phyloP scores from a whole-genome alignment of 441 rosid species.

The Caryocar brasiliense region DNA sequence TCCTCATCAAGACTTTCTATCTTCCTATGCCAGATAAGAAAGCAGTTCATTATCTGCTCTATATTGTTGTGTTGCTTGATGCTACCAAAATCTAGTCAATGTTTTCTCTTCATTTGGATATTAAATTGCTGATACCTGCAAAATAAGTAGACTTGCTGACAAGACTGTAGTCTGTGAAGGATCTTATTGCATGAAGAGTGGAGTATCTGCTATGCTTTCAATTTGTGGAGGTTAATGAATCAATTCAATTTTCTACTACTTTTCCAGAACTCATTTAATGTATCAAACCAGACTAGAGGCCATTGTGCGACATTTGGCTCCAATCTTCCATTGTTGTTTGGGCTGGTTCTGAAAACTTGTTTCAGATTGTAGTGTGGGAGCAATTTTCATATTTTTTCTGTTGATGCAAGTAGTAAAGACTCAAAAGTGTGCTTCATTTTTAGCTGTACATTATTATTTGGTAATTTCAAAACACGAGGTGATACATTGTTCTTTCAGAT shows the following conservation, averaged over 20 bases:
- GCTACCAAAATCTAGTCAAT: neutral
- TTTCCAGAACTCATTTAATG: too few species aligned
- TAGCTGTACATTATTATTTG: neutral
- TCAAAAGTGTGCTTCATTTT: neutral
- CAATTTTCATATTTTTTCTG: too few species aligned
- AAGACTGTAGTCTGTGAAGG: neutral
- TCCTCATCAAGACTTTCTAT: neutral
- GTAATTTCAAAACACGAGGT: conserved; percentile 3
- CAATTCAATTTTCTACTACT: too few species aligned
- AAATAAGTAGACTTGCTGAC: neutral
- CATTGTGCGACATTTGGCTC: too few species aligned
- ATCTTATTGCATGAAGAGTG: neutral
- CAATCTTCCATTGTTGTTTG: too few species aligned
- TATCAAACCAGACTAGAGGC: too few species aligned
- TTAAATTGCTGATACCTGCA: neutral
- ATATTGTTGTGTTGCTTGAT: neutral
- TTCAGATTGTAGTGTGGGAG: too few species aligned
- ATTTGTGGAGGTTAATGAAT: too few species aligned
- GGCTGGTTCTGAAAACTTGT: too few species aligned
- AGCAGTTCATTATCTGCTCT: neutral
- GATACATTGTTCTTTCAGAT: conserved; percentile 40
- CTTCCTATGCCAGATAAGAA: neutral
- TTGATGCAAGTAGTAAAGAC: too few species aligned
- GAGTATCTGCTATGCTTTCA: neutral
- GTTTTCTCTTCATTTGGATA: neutral